Conservation (phyloP, 2,329 filamentous ascomycete genomes). For the Immersiporthe knoxdaviesiana region DNA sequence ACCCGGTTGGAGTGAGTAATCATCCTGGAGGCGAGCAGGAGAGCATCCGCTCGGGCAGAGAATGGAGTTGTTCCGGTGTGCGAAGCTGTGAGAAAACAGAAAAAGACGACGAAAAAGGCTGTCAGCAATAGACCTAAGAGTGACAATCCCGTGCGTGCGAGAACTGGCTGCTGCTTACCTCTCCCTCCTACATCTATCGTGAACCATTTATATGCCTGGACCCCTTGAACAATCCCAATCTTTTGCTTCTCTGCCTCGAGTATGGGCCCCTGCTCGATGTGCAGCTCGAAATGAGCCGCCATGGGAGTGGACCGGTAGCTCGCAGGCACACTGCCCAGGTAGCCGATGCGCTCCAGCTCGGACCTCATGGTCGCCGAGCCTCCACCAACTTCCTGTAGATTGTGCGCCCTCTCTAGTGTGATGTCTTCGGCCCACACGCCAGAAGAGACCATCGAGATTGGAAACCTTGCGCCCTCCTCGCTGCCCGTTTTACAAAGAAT, state of each 20-base stretch:
- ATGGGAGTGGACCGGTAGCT: conserved; percentile 65
- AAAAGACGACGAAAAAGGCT: background rate
- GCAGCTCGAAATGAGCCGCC: conserved; percentile 79
- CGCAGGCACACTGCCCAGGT: conserved; percentile 62
- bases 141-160: background rate
- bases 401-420: conserved; percentile 62
- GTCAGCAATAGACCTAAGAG: background rate
- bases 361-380: conserved; percentile 66
- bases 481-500: too few relatives aligned
- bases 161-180: conserved; percentile 32
- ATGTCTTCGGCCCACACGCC: conserved; percentile 78
- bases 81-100: conserved; percentile 50
- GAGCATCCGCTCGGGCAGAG: conserved; percentile 62
- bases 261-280: conserved; percentile 83
- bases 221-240: conserved; percentile 72
- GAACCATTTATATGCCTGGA: conserved; percentile 77
- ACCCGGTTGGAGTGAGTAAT: conserved; percentile 68
- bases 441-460: conserved; percentile 73
- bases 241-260: conserved; percentile 66
- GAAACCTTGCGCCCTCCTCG: conserved; percentile 82
- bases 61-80: conserved; percentile 75
- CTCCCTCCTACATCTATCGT: conserved; percentile 67
- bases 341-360: conserved; percentile 73
- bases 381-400: conserved; percentile 63
- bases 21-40: conserved; percentile 69